Evolutionary conservation across 139 green algal species (phyloP).

Genomic region (Auxenochlorella protothecoides): DNA sequence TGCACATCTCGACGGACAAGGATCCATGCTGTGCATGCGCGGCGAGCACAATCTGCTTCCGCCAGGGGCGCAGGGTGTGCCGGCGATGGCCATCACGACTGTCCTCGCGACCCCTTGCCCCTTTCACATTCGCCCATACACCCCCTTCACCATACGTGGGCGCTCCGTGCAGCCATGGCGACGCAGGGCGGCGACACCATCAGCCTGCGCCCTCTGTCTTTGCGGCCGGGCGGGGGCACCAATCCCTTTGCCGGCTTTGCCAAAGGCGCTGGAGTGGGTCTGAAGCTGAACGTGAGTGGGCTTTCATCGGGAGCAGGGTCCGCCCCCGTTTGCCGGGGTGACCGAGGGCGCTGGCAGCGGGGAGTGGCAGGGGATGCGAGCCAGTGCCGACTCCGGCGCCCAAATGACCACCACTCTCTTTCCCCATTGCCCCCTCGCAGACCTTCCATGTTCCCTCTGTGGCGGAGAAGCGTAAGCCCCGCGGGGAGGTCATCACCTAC

Average conservation of each 20-base stretch:
- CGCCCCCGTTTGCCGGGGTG: no score
- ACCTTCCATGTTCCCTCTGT: background rate
- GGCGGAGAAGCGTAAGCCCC: constrained; percentile 25
- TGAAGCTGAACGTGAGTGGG: constrained; percentile 42
- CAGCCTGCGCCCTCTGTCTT: constrained; percentile 35
- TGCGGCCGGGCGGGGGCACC: constrained; percentile 36
- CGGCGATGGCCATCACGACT: background rate
- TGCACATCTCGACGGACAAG: no score
- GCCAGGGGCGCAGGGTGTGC: background rate
- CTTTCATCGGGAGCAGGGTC: no score
- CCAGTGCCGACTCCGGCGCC: background rate
- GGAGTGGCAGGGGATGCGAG: background rate
- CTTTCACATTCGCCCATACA: no score
- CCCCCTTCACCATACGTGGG: no score
- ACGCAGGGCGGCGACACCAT: constrained; percentile 10
- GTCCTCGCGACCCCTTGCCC: background rate
- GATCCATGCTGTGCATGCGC: background rate
- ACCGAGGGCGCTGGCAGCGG: background rate
- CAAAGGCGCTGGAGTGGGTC: constrained; percentile 50
- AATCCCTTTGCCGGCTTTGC: constrained; percentile 68
- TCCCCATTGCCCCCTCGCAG: background rate
- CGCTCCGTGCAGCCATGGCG: background rate
- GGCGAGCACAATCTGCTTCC: background rate
- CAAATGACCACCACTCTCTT: background rate
- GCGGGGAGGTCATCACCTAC: constrained; percentile 47